A percentile compares a stretch with the other conserved stretches of the same genome.
These are phyloP conservation scores for Berberis vulgaris DNA, from an alignment of 164 flowering plant species.

Conservation along the genomic window DNA sequence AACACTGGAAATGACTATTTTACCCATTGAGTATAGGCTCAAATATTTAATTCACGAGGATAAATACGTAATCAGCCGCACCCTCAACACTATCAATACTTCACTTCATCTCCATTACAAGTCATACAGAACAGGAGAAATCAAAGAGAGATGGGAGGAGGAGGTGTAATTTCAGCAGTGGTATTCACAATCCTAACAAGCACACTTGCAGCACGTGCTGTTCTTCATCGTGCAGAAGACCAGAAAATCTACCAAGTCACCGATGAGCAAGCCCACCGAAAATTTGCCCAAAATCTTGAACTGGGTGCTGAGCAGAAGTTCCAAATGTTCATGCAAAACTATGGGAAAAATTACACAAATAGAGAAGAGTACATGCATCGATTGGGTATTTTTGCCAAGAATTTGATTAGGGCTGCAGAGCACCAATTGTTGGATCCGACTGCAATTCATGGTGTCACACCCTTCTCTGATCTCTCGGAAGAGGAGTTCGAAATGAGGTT, in stretches of 20 bases:
- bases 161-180: conserved; percentile 16
- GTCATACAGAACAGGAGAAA: background rate
- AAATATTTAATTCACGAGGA: background rate
- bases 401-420: conserved; percentile 59
- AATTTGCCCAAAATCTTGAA: conserved; percentile 7
- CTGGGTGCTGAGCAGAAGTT: conserved; percentile 40
- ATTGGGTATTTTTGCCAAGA: conserved; percentile 50
- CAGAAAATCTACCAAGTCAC: conserved; percentile 51
- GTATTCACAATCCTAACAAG: conserved; percentile 25
- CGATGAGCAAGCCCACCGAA: conserved; percentile 22
- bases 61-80: background rate
- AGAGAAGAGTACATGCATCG: conserved; percentile 70
- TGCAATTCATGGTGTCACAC: conserved; percentile 76
- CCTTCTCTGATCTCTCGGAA: conserved; percentile 63
- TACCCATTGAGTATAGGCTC: background rate
- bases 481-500: conserved; percentile 64
- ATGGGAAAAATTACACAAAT: conserved; percentile 46
- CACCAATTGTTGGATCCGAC: conserved; percentile 75
- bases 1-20: background rate
- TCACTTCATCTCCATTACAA: no score
- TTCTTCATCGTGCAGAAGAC: conserved; percentile 17
- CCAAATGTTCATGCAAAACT: conserved; percentile 41
- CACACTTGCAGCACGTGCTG: conserved; percentile 11
- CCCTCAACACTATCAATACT: background rate
- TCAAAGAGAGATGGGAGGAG: conserved; percentile 7